phyloP scores from a whole-genome alignment of 768 basidiomycete species.

The Melanogaster broomeanus region DNA sequence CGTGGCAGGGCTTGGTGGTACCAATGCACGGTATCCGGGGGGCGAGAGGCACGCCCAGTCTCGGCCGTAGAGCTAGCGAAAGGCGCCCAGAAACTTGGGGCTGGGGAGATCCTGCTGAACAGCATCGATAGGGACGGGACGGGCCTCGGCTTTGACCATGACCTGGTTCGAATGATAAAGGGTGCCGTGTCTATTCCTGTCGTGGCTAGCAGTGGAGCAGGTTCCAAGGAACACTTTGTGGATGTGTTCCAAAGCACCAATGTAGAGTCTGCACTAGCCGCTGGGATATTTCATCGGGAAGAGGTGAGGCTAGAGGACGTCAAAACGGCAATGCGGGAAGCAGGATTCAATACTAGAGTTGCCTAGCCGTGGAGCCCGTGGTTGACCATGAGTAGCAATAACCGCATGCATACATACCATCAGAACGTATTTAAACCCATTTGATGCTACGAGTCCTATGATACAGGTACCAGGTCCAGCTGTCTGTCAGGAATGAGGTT shows the following conservation, averaged over 20 bases:
- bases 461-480: too few relatives aligned
- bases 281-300: slow-evolving; percentile 93
- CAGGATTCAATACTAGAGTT: slow-evolving; percentile 51
- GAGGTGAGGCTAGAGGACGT: slow-evolving; percentile 86
- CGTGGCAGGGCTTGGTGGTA: slow-evolving; percentile 94
- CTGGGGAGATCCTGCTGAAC: slow-evolving; percentile 94
- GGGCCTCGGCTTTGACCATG: slow-evolving; percentile 88
- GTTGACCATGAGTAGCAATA: too few relatives aligned
- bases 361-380: slow-evolving; percentile 5
- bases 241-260: slow-evolving; percentile 78
- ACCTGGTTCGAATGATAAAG: slow-evolving; percentile 77
- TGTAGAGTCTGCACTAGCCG: slow-evolving; percentile 92
- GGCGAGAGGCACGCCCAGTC: slow-evolving; percentile 77
- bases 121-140: slow-evolving; percentile 97
- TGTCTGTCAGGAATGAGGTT: neutral
- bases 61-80: slow-evolving; percentile 90
- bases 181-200: slow-evolving; percentile 84
- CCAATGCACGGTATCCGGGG: slow-evolving; percentile 95
- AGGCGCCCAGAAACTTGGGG: slow-evolving; percentile 89
- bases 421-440: too few relatives aligned
- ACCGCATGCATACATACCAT: too few relatives aligned
- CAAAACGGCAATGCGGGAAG: slow-evolving; percentile 55
- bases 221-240: slow-evolving; percentile 78
- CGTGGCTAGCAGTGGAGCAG: slow-evolving; percentile 94
- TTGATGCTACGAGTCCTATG: too few relatives aligned